A percentile compares a stretch with the other conserved stretches of the same genome.
These are phyloP conservation scores for Leccinum pellstonianum DNA, from an alignment of 768 basidiomycete species.

Conservation along the genomic window DNA sequence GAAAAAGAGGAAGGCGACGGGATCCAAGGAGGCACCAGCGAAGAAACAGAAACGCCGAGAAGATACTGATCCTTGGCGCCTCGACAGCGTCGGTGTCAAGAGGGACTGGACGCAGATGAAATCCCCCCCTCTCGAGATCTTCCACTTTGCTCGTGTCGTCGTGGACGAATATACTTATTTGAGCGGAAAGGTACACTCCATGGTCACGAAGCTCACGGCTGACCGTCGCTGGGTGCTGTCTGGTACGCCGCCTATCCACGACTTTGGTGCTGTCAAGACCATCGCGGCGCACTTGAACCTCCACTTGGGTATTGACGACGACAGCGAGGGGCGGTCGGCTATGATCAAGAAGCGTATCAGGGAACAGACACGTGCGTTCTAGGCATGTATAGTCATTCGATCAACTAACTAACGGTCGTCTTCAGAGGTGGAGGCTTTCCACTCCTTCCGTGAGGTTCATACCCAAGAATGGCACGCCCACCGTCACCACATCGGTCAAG, in stretches of 20 bases:
- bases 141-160: slow-evolving; percentile 85
- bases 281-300: slow-evolving; percentile 85
- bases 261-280: slow-evolving; percentile 87
- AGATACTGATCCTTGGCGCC: slow-evolving; percentile 74
- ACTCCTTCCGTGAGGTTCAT: slow-evolving; percentile 94
- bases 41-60: slow-evolving; percentile 66
- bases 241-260: slow-evolving; percentile 90
- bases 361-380: slow-evolving; percentile 73
- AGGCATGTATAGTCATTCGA: background rate
- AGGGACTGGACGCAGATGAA: slow-evolving; percentile 78
- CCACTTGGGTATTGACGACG: slow-evolving; percentile 92
- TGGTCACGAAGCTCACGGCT: slow-evolving; percentile 74
- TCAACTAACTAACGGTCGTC: slow-evolving; percentile 19
- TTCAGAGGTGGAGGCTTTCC: slow-evolving; percentile 86
- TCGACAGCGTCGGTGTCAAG: slow-evolving; percentile 57
- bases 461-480: slow-evolving; percentile 91
- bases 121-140: slow-evolving; percentile 86
- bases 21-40: slow-evolving; percentile 33
- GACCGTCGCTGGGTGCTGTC: slow-evolving; percentile 94
- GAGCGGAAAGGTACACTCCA: slow-evolving; percentile 72
- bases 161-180: slow-evolving; percentile 96
- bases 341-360: slow-evolving; percentile 77
- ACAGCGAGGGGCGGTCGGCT: slow-evolving; percentile 72
- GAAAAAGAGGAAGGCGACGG: slow-evolving; percentile 45
- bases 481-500: slow-evolving; percentile 78